phyloP scores from a whole-genome alignment of 495 filamentous ascomycete genomes.

The Aspergillus steynii region DNA sequence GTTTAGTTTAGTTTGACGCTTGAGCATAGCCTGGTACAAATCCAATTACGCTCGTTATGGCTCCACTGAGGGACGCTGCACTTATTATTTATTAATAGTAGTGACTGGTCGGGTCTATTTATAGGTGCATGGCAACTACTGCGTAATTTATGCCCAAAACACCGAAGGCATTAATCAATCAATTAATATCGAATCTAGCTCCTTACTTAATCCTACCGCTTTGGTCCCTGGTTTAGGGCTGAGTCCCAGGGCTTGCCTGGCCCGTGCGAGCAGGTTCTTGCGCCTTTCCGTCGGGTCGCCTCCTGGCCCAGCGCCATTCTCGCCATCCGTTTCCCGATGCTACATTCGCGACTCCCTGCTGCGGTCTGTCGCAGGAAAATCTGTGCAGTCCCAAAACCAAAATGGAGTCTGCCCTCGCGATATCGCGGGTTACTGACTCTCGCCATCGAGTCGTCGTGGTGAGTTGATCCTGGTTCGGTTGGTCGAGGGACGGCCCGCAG shows the following conservation, averaged over 20 bases:
- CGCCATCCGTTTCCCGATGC: constrained; percentile 25
- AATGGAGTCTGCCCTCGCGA: constrained; percentile 8
- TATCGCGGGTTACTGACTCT: constrained; percentile 64
- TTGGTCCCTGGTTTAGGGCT: constrained; percentile 8
- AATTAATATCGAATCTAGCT: no score
- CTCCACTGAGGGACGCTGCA: neutral
- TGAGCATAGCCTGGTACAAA: constrained; percentile 10
- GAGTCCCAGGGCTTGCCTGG: constrained; percentile 25
- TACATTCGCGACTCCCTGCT: constrained; percentile 22
- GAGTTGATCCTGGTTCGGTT: constrained; percentile 7
- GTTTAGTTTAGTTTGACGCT: constrained; percentile 9
- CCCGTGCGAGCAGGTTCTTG: constrained; percentile 32
- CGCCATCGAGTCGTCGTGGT: constrained; percentile 93
- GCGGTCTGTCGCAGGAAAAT: constrained; percentile 26
- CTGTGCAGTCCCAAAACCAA: constrained; percentile 13
- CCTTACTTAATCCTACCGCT: neutral
- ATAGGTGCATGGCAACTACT: neutral
- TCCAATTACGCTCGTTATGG: constrained; percentile 15
- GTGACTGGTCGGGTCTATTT: neutral
- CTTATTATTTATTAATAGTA: neutral
- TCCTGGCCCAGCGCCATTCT: neutral
- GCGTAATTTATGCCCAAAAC: no score
- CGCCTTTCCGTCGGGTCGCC: constrained; percentile 18
- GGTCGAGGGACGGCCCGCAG: neutral
- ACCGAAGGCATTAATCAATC: no score